Percentiles rank a stretch among this genome's conserved stretches.
These are phyloP conservation scores for Pythium apleroticum DNA, from an alignment of 352 stramenopile genomes.

Conservation along the genomic window DNA sequence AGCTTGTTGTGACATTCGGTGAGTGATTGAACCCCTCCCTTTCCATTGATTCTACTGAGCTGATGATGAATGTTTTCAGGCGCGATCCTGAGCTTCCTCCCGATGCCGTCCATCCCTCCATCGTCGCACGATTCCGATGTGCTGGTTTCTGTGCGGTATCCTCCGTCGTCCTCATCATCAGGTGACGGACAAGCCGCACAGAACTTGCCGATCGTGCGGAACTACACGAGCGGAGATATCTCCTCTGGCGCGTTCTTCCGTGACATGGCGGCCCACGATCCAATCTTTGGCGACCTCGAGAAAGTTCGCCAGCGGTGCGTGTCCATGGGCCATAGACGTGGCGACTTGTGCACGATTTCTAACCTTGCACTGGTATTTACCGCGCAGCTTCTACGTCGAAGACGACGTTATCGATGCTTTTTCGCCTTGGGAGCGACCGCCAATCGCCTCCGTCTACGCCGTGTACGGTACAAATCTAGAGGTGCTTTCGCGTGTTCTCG, in stretches of 20 bases:
- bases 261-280: slow-evolving; percentile 61
- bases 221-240: slow-evolving; percentile 72
- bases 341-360: too few relatives aligned
- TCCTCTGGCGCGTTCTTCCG: slow-evolving; percentile 67
- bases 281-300: slow-evolving; percentile 65
- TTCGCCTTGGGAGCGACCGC: slow-evolving; percentile 61
- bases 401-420: slow-evolving; percentile 64
- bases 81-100: slow-evolving; percentile 71
- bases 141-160: slow-evolving; percentile 48
- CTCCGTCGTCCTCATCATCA: slow-evolving; percentile 11
- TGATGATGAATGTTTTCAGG: slow-evolving; percentile 33
- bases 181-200: background rate
- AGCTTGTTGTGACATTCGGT: slow-evolving; percentile 77
- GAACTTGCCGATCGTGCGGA: slow-evolving; percentile 26
- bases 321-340: too few relatives aligned
- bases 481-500: slow-evolving; percentile 28
- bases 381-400: slow-evolving; percentile 65
- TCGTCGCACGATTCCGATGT: slow-evolving; percentile 57
- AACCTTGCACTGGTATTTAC: too few relatives aligned
- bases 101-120: slow-evolving; percentile 52
- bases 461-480: slow-evolving; percentile 79
- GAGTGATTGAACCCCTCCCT: slow-evolving; percentile 5
- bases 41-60: background rate
- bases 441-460: slow-evolving; percentile 71
- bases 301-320: slow-evolving; percentile 42